Base-by-base conservation (phyloP, 2,329 filamentous ascomycete genomes). In the Colletotrichum somersetense region DNA sequence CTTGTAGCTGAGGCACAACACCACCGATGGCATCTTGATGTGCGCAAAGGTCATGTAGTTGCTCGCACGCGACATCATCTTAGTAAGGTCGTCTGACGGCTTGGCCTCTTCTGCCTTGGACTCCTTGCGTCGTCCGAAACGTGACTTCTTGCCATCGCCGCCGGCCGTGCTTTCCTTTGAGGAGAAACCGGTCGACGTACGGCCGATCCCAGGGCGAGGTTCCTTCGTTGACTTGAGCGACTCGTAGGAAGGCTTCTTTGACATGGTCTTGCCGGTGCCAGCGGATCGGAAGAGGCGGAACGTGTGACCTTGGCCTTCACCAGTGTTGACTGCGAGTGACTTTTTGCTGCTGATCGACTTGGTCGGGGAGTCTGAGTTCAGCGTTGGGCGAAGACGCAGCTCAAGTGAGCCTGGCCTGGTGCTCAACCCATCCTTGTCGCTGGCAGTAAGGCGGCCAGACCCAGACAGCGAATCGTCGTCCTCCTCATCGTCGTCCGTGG, bases 11-110 rank as follows among this genome's bases (percentile, higher is more conserved):
- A 99, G 87, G 80, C 96, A 99, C 44, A 99, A 89, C 2, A 98
- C 95, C 76, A 99, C 96, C 68, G 94, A 96, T 2, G 95, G 94
- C 78, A 99, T 94, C 81, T 95, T 96, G 81, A 99, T 95, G 81
- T 97, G 95, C 2, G 96, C 92, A 73, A 99, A 91, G 0, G 96
- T 98, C 95, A 98, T 98, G 84, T 97, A 99, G 80, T 95, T 97
- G 70, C 94, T 97, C 4, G 96, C 96, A 40, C 96, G 92, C 66
- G 90, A 91, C 83, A 99, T 96, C 96, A 99, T 99, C 84, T 97
- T 94, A 14, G 94, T 96, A 53, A 99, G 86, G 79, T 99, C 97
- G 79, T 99, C 96, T 1, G 92, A 92, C 6, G 90, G 88, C 72
- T 90, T 89, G 67, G 92, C 89, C 62, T 90, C 89, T 70, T 89